phyloP scores from a whole-genome alignment of 2,329 filamentous ascomycete species.

The Nemania sp. region DNA sequence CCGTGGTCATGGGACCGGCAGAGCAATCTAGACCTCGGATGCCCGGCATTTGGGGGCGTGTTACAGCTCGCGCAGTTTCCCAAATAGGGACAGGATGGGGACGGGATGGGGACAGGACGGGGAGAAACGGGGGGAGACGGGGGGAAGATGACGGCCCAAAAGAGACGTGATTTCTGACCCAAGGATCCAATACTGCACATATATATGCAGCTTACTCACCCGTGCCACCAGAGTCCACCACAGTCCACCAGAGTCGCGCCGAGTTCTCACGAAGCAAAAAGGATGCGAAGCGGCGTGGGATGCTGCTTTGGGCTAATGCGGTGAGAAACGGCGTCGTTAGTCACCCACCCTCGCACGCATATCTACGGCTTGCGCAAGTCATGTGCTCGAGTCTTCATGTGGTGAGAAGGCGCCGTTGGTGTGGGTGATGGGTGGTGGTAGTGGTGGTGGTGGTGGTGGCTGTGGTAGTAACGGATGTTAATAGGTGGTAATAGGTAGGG shows the following conservation, averaged over 20 bases:
- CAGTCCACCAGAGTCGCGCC: slow-evolving; percentile 20
- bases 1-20: slow-evolving; percentile 36
- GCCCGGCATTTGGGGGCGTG: slow-evolving; percentile 28
- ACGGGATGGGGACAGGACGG: background rate
- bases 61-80: background rate
- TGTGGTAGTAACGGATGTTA: too few relatives aligned
- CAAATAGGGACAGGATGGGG: slow-evolving; percentile 11
- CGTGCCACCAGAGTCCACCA: slow-evolving; percentile 21
- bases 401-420: slow-evolving; percentile 29
- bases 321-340: slow-evolving; percentile 31
- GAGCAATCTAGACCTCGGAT: slow-evolving; percentile 32
- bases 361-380: slow-evolving; percentile 32
- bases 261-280: slow-evolving; percentile 11
- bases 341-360: slow-evolving; percentile 32
- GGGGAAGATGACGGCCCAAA: slow-evolving; percentile 8
- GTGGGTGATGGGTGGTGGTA: background rate
- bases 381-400: slow-evolving; percentile 38
- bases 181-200: background rate
- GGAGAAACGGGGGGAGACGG: background rate
- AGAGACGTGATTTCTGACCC: slow-evolving; percentile 8
- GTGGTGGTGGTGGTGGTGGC: background rate
- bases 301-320: slow-evolving; percentile 27
- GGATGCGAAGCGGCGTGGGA: slow-evolving; percentile 16
- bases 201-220: slow-evolving; percentile 31
- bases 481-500: too few relatives aligned